Evolutionary conservation across 1,139 yeast genomes (phyloP), one percentile per base, ranked within the genome.

Genomic region (Suhomyces coccinellae): DNA sequence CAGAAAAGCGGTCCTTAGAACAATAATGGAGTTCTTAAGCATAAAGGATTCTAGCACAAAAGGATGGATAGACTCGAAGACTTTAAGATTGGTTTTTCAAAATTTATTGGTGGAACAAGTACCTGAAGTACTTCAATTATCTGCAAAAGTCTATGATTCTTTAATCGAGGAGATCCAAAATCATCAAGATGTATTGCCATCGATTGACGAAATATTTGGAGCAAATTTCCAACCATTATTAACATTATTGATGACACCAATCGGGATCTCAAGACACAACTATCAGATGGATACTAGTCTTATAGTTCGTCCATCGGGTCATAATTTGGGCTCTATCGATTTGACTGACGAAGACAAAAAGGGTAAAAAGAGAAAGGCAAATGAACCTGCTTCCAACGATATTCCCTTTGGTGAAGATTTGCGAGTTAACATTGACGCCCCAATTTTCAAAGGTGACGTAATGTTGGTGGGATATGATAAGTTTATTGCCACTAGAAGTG

Each of bases 101-200:
- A 93, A 93, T 57, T 67, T 95, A 45, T 67, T 95, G 39, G 85
- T 93, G 26, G 99, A 95, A 63, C 98, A 90, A 62, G 89, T 90
- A 61, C 69, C 73, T 14, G 87, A 82, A 32, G 91, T 93, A 8
- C 70, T 89, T 38, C 65, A 72, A 6, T 69, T 87, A 27, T 87
- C 97, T 1, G 67, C 75, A 44, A 67, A 74, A 7, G 86, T 91
- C 0, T 91, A 87, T 67, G 65, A 72, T 22, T 71, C 69, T 35
- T 65, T 89, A 46, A 62, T 90, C 22, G 58, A 61, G 5, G 85
- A 84, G 54, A 70, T 79, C 32, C 32, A 46, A 12, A 40, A 36
- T n/a, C 35, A 50, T 13, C 44, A 49, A 8, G 62, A 69, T 3
- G 67, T 63, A 9, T 43, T 61, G 28, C 53, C 68, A 30, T 53